Evolutionary conservation across 805 yeast species (phyloP).

Genomic region (Cyberlindnera mycetangii): DNA sequence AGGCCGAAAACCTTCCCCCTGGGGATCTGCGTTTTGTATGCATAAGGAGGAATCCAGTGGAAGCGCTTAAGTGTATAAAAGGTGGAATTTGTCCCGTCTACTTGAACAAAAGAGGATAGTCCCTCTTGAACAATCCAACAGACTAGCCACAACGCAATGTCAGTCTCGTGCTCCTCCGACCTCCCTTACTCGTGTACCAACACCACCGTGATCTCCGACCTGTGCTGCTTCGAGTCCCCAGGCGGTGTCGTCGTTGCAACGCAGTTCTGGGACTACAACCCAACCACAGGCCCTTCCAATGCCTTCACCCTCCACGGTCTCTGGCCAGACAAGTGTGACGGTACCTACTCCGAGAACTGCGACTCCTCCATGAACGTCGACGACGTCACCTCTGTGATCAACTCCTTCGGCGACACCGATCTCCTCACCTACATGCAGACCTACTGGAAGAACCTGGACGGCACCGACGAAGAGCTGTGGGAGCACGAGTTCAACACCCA

Average conservation of each 20-base stretch:
- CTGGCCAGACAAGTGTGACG: conserved; percentile 89
- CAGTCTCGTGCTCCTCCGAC: conserved; percentile 47
- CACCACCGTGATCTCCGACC: conserved; percentile 45
- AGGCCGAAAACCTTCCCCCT: too few relatives aligned
- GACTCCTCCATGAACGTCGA: conserved; percentile 50
- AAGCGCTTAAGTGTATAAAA: too few relatives aligned
- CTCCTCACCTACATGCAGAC: conserved; percentile 54
- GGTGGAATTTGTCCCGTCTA: too few relatives aligned
- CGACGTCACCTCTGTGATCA: conserved; percentile 41
- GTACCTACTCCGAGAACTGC: conserved; percentile 78
- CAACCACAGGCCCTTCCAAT: conserved; percentile 67
- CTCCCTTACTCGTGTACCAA: conserved; percentile 61
- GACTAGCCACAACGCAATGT: too few relatives aligned
- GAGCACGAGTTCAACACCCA: conserved; percentile 23
- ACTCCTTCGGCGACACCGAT: conserved; percentile 34
- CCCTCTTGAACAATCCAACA: too few relatives aligned
- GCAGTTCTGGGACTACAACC: conserved; percentile 89
- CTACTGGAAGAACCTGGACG: conserved; percentile 73
- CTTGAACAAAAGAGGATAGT: too few relatives aligned
- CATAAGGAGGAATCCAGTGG: too few relatives aligned
- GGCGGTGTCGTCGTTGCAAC: conserved; percentile 86
- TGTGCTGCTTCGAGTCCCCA: conserved; percentile 83
- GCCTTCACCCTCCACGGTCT: conserved; percentile 80
- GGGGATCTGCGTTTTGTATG: too few relatives aligned
- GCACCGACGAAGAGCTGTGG: conserved; percentile 42